These are phyloP conservation scores for Sordaria brevicollis DNA, from an alignment of 495 filamentous ascomycete genomes.

Conservation along the genomic window DNA sequence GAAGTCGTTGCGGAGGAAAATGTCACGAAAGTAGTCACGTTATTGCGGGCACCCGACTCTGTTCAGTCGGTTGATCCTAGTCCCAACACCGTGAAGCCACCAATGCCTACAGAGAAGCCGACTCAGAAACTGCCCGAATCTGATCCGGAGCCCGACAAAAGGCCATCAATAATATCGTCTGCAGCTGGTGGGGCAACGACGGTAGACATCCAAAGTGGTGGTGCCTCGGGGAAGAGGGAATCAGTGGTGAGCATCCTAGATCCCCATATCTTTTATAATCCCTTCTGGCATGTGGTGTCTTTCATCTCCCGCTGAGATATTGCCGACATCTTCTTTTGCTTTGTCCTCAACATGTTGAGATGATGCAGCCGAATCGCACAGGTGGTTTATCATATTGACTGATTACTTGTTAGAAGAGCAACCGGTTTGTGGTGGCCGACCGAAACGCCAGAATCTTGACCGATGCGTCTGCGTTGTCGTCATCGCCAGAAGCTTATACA, in stretches of 20 bases:
- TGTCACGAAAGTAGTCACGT: conserved; percentile 1
- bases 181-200: not conserved
- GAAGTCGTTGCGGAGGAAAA: conserved; percentile 12
- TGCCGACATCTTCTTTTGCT: not conserved
- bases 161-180: not conserved
- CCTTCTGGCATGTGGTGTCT: not conserved
- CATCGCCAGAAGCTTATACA: not conserved
- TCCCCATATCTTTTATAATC: not conserved
- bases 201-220: not conserved
- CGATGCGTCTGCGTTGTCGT: not conserved
- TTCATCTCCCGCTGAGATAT: not conserved
- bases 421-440: conserved; percentile 19
- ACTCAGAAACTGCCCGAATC: not conserved
- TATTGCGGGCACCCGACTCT: not conserved
- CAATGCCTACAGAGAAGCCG: not conserved
- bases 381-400: not conserved
- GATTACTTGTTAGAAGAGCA: conserved; percentile 7
- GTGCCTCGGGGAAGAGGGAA: conserved; percentile 1
- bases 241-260: conserved; percentile 7
- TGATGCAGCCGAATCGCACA: not conserved
- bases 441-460: conserved; percentile 8
- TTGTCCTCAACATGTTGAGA: not conserved
- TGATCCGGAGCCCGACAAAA: not conserved
- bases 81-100: not conserved
- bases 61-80: not conserved